Evolutionary conservation across 129 eudicot species (phyloP), one percentile per base, ranked within the genome.

Genomic region (Centella asiatica): DNA sequence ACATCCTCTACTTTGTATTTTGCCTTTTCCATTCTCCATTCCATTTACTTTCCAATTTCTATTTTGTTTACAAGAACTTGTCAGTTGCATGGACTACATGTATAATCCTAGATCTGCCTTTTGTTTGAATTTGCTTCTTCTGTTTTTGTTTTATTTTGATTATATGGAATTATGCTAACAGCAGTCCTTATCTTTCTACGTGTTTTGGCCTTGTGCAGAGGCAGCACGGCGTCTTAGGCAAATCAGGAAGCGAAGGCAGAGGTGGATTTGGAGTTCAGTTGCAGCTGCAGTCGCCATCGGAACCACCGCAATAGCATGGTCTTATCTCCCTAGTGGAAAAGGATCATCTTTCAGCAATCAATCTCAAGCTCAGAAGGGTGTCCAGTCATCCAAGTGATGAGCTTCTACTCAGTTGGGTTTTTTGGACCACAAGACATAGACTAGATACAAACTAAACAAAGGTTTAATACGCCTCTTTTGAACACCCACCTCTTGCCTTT

Each of bases 261-360:
- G 60, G 71, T 82, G 85, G 95, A 69, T 89, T 28, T 89, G 89
- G 87, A 83, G 95, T 18, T 86, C 97, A 20, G 58, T 90, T 45
- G 89, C 83, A 52, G 76, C 81, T 63, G 87, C 87, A 47, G 52
- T 83, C 28, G 72, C 95, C 44, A 58, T 90, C 10, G 95, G 97
- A 26, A 75, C 80, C 26, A 66, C 84, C 32, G 78, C 83, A 19
- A 72, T 90, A 79, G 95, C 85, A 13, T 90, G 88, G 88, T 80
- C 97, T 77, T 83, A 85, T 72, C 69, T 83, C 64, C 75, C 84
- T 28, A 52, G 76, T 60, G 88, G 81, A 51, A 77, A 78, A 50
- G 86, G 71, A 60, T 70, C 84, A 27, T 76, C 82, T 52, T 73
- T 76, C 12, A 10, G 73, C 6, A 64, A 19, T 48, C 59, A 68